A percentile compares a stretch with the other conserved stretches of the same genome.
phyloP scores from a whole-genome alignment of 106 monocot species.

The Dendrobium huoshanense region DNA sequence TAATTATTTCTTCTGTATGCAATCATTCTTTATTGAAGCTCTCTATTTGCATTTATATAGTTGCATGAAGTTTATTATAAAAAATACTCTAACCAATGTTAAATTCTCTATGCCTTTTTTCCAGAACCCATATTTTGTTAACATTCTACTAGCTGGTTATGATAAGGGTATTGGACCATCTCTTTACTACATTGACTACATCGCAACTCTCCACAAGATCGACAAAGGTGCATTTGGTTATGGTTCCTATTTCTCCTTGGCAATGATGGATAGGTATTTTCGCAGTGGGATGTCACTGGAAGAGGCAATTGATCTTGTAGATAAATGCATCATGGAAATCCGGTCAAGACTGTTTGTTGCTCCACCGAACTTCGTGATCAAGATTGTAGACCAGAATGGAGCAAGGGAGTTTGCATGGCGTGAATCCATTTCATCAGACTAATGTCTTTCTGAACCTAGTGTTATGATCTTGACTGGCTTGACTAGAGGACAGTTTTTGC shows the following conservation, averaged over 20 bases:
- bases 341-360: conserved; percentile 66
- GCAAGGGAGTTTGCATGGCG: conserved; percentile 88
- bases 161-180: conserved; percentile 82
- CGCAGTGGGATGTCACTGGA: conserved; percentile 69
- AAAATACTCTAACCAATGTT: too few relatives aligned
- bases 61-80: too few relatives aligned
- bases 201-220: conserved; percentile 86
- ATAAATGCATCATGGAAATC: conserved; percentile 77
- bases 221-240: conserved; percentile 94
- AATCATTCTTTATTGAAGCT: too few relatives aligned
- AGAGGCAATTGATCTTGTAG: conserved; percentile 68
- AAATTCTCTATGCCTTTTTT: neutral
- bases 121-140: conserved; percentile 80
- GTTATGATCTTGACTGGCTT: neutral
- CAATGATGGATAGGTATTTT: conserved; percentile 80
- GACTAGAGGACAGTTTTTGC: neutral
- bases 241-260: conserved; percentile 64
- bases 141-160: conserved; percentile 76
- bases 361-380: conserved; percentile 87
- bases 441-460: neutral
- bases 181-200: conserved; percentile 88
- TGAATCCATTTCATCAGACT: conserved; percentile 33
- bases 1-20: too few relatives aligned
- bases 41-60: too few relatives aligned
- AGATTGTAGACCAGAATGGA: conserved; percentile 87